Evolutionary conservation across 768 basidiomycete species (phyloP).

Genomic region (Termitomyces sp.): DNA sequence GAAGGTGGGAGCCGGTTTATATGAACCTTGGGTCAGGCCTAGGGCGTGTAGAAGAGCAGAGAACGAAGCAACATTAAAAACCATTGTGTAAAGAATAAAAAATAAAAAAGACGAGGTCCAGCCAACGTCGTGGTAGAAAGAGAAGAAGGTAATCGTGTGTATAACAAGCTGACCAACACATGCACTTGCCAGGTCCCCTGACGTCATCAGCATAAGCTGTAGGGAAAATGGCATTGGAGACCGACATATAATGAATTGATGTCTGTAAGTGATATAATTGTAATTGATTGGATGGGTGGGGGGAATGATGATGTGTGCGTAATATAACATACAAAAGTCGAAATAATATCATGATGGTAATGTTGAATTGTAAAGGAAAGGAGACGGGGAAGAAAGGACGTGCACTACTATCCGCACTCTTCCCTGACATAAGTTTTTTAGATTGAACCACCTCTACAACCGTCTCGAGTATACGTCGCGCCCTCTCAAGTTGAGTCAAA

Average conservation of each 20-base stretch:
- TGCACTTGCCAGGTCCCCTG: background rate
- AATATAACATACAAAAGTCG: constrained; percentile 19
- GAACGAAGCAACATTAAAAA: constrained; percentile 19
- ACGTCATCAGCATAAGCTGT: background rate
- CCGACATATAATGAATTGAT: background rate
- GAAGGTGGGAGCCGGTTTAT: constrained; percentile 19
- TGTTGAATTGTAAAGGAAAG: constrained; percentile 14
- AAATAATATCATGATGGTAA: constrained; percentile 24
- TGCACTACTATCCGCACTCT: constrained; percentile 43
- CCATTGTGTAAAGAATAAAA: constrained; percentile 12
- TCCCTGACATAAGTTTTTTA: constrained; percentile 21
- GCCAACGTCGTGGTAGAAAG: constrained; percentile 13
- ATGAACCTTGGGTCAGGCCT: constrained; percentile 22
- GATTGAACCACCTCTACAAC: constrained; percentile 8
- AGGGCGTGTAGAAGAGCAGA: constrained; percentile 26
- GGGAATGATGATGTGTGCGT: constrained; percentile 36
- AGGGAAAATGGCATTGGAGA: constrained; percentile 9
- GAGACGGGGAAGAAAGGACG: constrained; percentile 30
- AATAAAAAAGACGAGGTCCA: constrained; percentile 14
- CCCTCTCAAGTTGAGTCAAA: background rate
- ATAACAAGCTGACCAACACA: background rate
- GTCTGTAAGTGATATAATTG: constrained; percentile 19
- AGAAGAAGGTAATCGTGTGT: background rate
- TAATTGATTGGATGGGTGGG: constrained; percentile 20
- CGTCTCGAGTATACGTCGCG: constrained; percentile 1